Percentiles rank a stretch among this genome's conserved stretches.
phyloP scores from a whole-genome alignment of 768 basidiomycete genomes.

The Lactifluus hygrophoroides region DNA sequence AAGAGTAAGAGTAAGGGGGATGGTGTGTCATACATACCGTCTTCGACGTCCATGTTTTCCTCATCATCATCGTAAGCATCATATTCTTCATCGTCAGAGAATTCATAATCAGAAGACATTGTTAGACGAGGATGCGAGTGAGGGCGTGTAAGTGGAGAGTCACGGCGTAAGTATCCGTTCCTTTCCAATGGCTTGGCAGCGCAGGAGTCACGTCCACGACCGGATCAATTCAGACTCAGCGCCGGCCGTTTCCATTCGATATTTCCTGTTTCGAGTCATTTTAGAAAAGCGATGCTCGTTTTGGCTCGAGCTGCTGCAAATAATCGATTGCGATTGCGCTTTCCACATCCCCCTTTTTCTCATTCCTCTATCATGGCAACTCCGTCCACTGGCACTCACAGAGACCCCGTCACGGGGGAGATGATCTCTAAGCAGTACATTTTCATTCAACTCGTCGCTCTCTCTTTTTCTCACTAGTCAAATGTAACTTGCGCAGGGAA shows the following conservation, averaged over 20 bases:
- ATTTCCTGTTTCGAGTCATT: neutral
- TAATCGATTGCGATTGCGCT: neutral
- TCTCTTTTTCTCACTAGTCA: constrained; percentile 25
- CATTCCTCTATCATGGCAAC: constrained; percentile 30
- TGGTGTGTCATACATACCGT: no score
- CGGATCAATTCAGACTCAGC: constrained; percentile 5
- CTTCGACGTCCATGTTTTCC: constrained; percentile 54
- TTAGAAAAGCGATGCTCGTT: constrained; percentile 25
- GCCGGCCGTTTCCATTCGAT: neutral
- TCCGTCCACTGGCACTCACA: constrained; percentile 35
- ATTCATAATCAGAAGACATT: constrained; percentile 62
- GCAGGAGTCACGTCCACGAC: neutral
- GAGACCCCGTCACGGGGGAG: constrained; percentile 89
- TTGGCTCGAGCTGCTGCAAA: no score
- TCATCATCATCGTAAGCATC: constrained; percentile 67
- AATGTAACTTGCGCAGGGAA: constrained; percentile 54
- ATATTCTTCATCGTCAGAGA: constrained; percentile 52
- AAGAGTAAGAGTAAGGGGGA: constrained; percentile 3
- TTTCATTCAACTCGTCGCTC: constrained; percentile 8
- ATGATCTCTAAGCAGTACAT: constrained; percentile 93
- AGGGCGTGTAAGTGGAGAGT: neutral
- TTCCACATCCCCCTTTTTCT: neutral
- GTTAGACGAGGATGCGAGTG: constrained; percentile 6
- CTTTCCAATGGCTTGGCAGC: neutral
- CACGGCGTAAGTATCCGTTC: neutral